Evolutionary conservation across 192 early-diverging fungal species (phyloP).

Genomic region (Backusella sp.): DNA sequence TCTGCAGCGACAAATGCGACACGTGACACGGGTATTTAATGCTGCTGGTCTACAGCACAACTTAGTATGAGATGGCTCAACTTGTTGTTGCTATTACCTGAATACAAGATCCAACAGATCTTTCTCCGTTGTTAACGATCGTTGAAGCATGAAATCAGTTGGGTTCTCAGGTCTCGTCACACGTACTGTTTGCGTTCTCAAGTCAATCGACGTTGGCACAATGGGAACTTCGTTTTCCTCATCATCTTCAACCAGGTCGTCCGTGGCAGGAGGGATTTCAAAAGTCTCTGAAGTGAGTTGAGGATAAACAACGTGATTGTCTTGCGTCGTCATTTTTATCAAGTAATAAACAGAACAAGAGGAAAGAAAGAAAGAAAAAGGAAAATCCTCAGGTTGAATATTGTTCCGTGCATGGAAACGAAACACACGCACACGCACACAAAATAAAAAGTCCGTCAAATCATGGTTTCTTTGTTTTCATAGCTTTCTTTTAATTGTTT

Average conservation of each 20-base stretch:
- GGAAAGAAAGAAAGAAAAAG: no score
- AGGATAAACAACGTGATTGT: conserved; percentile 8
- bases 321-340: background rate
- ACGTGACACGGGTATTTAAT: conserved; percentile 63
- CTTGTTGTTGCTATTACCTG: background rate
- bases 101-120: conserved; percentile 13
- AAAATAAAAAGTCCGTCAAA: no score
- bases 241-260: background rate
- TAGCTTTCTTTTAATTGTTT: no score
- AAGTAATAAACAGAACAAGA: no score
- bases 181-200: background rate
- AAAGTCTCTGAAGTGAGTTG: background rate
- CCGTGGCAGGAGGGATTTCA: background rate
- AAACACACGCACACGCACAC: no score
- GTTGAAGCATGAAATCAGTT: background rate
- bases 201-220: background rate
- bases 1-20: conserved; percentile 61
- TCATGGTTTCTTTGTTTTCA: no score
- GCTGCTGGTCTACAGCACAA: conserved; percentile 59
- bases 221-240: background rate
- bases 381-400: background rate
- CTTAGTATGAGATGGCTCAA: no score
- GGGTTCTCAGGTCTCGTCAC: conserved; percentile 12
- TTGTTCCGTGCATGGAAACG: background rate
- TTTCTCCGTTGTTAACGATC: conserved; percentile 2